Evolutionary conservation across 2,329 filamentous ascomycete genomes (phyloP), one percentile per base, ranked within the genome.

Genomic region (Fusarium solani-melongenae): DNA sequence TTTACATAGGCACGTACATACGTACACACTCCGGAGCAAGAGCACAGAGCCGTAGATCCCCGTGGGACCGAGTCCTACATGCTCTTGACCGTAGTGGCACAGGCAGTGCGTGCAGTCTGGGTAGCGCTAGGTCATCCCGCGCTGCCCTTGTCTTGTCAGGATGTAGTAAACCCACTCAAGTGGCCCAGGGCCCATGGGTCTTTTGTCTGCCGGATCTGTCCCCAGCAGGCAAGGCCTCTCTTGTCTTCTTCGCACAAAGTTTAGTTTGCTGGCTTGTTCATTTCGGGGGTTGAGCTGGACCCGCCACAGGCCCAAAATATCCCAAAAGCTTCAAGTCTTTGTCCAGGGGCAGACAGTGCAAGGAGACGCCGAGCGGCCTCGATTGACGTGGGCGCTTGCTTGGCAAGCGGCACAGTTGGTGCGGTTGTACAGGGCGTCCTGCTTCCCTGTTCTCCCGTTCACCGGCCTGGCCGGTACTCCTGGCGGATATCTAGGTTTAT

Each of bases 361-460:
- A n/a, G 34, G 49, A 33, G 44, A 51, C 49, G 38, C 41, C 55
- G 64, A 34, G 38, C n/a, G 61, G 53, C 58, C 57, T 62, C 22
- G 20, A 59, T 66, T 44, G 31, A 38, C 59, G 44, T 61, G 34
- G 61, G 58, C 49, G 69, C 70, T 71, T 73, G 66, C 70, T 71
- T 73, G 66, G 72, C 67, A 51, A 20, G 55, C 31, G 66, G 69
- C 38, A 64, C 53, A 64, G 62, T 75, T 75, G 72, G 51, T 55
- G 72, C 70, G 69, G 61, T 33, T 66, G 34, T 65, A 56, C 58
- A 64, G 58, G 69, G 51, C 39, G 34, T 36, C 15, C 49, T 59
- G 49, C 27, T 17, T 67, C 70, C 70, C 55, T 60, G 72, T 53
- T 71, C 49, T 57, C 66, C 33, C 33, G 20, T 55, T 38, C 39